Evolutionary conservation across 148 eudicot genomes (phyloP), one percentile per base, ranked within the genome.

Genomic region (Vaccinium vitisidaea): DNA sequence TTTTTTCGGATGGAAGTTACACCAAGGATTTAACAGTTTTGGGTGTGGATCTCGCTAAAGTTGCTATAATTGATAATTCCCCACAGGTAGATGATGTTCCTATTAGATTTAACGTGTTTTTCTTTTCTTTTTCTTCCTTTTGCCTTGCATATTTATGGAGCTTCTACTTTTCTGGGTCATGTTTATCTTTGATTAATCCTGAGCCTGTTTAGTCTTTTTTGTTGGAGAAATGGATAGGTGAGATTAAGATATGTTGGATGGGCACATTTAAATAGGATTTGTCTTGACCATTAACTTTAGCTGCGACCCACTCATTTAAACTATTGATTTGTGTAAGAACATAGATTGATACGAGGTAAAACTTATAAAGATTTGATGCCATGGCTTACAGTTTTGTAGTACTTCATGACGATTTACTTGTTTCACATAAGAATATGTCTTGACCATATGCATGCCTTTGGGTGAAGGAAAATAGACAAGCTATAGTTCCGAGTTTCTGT

Each of bases 1-100:
- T 90, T 75, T 93, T 94, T 87, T 84, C 93, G 27, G 96, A 97
- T 84, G 99, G 98, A 83, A 92, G 81, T 84, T 95, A 95, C 88
- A 92, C 93, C 10, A 97, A 97, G 86, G 99, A 97, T 91, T 92
- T 97, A 85, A 95, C 96, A 49, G 94, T 97, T 74, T 87, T 97
- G 81, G 98, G 98, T 88, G 92, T 97, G 88, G 96, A 95, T 91
- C 98, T 97, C 86, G 93, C 98, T 30, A 97, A 95, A 91, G 93
- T 97, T 90, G 88, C 85, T 87, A 97, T 97, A 82, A 89, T 97
- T 80, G 99, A 97, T 89, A 97, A 97, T 89, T 92, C 93, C 4
- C 99, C 99, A 71, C 98, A 95, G 98, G 99, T 97, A 92, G 36
- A 75, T 71, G 82, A 77, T 52, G 23, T 18, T 67, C 70, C 54